These are phyloP conservation scores for Arbutus unedo DNA, from an alignment of 148 eudicot genomes.

Conservation along the genomic window DNA sequence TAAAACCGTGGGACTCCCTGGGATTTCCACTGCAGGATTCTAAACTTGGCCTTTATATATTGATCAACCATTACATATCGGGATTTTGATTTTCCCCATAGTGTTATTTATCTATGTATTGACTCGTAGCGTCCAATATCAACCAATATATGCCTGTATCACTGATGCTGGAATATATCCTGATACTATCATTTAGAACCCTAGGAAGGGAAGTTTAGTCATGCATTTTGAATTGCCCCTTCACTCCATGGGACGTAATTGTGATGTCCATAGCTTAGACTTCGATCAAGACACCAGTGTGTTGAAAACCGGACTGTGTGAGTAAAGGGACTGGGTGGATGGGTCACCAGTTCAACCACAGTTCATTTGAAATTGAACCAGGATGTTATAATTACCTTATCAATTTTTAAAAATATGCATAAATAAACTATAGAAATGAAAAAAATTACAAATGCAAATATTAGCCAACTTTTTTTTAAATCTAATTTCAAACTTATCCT, in stretches of 20 bases:
- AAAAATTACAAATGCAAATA: too few species aligned
- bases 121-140: background rate
- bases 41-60: too few species aligned
- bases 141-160: background rate
- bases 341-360: too few species aligned
- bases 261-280: background rate
- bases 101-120: background rate
- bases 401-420: too few species aligned
- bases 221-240: background rate
- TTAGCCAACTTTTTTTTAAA: too few species aligned
- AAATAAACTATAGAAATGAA: too few species aligned
- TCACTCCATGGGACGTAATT: background rate
- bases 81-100: background rate
- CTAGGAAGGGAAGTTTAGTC: background rate
- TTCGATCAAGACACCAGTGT: background rate
- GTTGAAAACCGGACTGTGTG: too few species aligned
- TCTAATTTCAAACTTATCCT: too few species aligned
- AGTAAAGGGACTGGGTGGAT: too few species aligned
- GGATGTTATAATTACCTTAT: too few species aligned
- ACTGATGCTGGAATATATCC: background rate
- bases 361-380: too few species aligned
- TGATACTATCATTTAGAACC: background rate
- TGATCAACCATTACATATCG: background rate
- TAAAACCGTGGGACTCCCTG: too few species aligned
- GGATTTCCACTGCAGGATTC: background rate